A percentile compares a stretch with the other conserved stretches of the same genome.
Conservation (phyloP, 1,139 yeast genomes). For the Suhomyces chickasaworum region DNA sequence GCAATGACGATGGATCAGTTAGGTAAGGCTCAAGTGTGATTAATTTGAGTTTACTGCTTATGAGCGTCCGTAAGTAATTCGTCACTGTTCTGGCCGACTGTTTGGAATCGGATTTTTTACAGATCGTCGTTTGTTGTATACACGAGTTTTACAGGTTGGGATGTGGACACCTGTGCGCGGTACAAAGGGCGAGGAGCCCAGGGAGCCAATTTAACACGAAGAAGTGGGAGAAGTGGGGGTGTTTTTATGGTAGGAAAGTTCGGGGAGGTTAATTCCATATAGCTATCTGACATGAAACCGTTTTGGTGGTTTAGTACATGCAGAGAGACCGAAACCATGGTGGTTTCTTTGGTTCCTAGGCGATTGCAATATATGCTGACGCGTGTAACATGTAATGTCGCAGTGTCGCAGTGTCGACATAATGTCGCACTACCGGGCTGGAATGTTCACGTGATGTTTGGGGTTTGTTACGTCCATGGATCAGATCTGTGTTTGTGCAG, state of each 20-base stretch:
- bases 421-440: conserved; percentile 14
- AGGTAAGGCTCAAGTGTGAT: neutral
- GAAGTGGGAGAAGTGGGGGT: neutral
- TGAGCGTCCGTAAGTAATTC: conserved; percentile 10
- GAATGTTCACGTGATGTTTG: conserved; percentile 7
- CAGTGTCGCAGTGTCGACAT: conserved; percentile 7
- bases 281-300: no score
- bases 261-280: no score
- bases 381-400: conserved; percentile 15
- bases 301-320: no score
- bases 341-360: no score
- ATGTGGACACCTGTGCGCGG: conserved; percentile 11
- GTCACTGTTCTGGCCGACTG: conserved; percentile 12
- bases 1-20: conserved; percentile 1
- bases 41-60: neutral
- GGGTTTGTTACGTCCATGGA: conserved; percentile 3
- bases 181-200: neutral
- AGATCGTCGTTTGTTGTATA: conserved; percentile 15
- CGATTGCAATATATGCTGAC: no score
- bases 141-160: conserved; percentile 13
- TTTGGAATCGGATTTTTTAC: conserved; percentile 14
- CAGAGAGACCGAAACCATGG: no score
- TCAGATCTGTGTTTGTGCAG: neutral
- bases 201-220: neutral
- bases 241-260: no score